Evolutionary conservation across 805 yeast species (phyloP), one percentile per base, ranked within the genome.

Genomic region (Cyberlindnera amylophila): DNA sequence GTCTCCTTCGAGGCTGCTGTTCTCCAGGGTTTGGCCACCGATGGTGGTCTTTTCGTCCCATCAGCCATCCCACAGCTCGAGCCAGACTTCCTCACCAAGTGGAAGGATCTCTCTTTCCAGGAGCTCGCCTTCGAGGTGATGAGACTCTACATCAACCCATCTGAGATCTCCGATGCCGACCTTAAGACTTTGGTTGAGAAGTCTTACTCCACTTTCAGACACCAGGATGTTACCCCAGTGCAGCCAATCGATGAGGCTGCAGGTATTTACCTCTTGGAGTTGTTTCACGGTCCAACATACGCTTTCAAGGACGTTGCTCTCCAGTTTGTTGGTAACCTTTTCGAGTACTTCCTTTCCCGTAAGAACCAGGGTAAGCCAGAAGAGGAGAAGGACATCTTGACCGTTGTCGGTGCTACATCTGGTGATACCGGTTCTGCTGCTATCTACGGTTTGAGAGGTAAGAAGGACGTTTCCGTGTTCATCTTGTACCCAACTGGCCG

Each of bases 371-470:
- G 70, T 27, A 61, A 71, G 52, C 68, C 75, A 38, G 71, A 70
- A 41, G 75, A 74, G 46, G 73, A 75, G 52, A 76, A 91, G 62
- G 93, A 88, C 54, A 77, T 78, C 46, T 73, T 93, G 58, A 93
- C 99, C 30, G 98, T 93, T 52, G 96, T 93, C 45, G 99, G 99
- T 59, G 99, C 99, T 34, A 93, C 99, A 21, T 85, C 96, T 36
- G 99, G 99, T 61, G 99, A 93, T 60, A 93, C 99, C 36, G 99
- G 99, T 46, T 86, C 96, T 41, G 99, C 99, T 41, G 99, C 99
- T 49, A 93, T 93, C 54, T 93, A 93, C 67, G 99, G 99, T 41
- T 76, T 93, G 53, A 79, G 99, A 69, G 95, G 95, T 64, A 93
- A 93, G 69, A 86, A 89, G 67, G 98, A 93, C 64, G 96, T 93